phyloP scores from a whole-genome alignment of 768 basidiomycete species.

The Suillus americanus region DNA sequence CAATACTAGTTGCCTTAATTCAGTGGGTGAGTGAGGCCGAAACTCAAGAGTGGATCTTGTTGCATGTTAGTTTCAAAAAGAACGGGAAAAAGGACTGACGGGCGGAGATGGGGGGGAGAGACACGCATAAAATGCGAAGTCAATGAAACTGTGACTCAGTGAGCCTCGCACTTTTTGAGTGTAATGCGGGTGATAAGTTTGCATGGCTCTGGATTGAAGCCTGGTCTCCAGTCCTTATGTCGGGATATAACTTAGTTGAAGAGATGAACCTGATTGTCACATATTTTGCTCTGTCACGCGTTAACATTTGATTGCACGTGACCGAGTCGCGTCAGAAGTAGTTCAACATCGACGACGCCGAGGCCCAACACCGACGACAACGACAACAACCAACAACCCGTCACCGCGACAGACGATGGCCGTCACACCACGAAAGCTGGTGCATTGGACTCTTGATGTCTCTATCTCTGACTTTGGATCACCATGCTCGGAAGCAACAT shows the following conservation, averaged over 20 bases:
- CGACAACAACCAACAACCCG: not conserved
- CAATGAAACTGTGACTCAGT: not conserved
- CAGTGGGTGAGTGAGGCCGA: not conserved
- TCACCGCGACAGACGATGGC: conserved; percentile 14
- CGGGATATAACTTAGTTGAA: no score
- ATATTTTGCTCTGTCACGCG: not conserved
- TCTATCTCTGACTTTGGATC: conserved; percentile 45
- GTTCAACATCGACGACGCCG: conserved; percentile 3
- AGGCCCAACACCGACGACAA: not conserved
- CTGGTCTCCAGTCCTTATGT: not conserved
- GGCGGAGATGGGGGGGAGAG: not conserved
- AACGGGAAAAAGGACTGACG: not conserved
- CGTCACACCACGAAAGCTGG: conserved; percentile 44
- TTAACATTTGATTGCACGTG: conserved; percentile 22
- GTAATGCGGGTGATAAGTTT: not conserved
- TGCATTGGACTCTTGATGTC: conserved; percentile 52
- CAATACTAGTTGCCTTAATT: no score
- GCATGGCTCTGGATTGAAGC: not conserved
- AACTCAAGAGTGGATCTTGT: not conserved
- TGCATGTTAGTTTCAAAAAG: not conserved
- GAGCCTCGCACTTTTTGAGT: not conserved
- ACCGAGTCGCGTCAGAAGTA: conserved; percentile 22
- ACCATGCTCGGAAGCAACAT: conserved; percentile 40
- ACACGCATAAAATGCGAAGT: not conserved
- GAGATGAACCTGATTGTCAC: not conserved